phyloP scores from a whole-genome alignment of 495 filamentous ascomycete species.

The Daldinia concentrica region DNA sequence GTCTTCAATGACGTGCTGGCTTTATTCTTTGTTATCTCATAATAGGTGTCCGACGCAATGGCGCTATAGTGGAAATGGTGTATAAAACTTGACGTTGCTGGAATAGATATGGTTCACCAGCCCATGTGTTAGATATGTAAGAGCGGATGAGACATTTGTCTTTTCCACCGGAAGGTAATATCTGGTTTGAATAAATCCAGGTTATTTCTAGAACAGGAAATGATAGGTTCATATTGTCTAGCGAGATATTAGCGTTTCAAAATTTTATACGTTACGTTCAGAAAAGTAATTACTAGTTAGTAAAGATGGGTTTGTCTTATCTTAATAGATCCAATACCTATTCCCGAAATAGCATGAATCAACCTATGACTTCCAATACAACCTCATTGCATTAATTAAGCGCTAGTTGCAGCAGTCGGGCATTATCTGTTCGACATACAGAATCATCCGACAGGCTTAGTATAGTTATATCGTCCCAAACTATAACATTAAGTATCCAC shows the following conservation, averaged over 20 bases:
- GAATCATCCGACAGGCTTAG: conserved; percentile 1
- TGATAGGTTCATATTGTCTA: neutral
- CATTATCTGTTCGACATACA: conserved; percentile 22
- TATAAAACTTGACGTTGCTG: neutral
- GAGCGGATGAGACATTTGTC: neutral
- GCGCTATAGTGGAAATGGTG: neutral
- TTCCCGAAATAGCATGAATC: neutral
- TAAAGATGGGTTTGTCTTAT: neutral
- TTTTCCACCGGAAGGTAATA: neutral
- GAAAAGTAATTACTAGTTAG: neutral
- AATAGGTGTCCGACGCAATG: neutral
- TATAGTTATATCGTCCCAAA: neutral
- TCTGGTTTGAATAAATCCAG: neutral
- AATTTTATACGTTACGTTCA: neutral
- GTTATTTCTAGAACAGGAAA: neutral
- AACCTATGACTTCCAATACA: neutral
- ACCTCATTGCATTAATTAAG: conserved; percentile 8
- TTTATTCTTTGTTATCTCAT: neutral
- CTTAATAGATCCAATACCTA: neutral
- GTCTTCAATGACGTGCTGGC: neutral
- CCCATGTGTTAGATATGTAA: neutral
- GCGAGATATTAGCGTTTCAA: neutral
- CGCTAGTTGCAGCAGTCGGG: conserved; percentile 15
- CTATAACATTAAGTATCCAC: neutral
- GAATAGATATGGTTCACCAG: neutral